Percentiles rank a stretch among this genome's conserved stretches.
These are phyloP conservation scores for Fagus sylvatica DNA, from an alignment of 306 rosid species.

Conservation along the genomic window DNA sequence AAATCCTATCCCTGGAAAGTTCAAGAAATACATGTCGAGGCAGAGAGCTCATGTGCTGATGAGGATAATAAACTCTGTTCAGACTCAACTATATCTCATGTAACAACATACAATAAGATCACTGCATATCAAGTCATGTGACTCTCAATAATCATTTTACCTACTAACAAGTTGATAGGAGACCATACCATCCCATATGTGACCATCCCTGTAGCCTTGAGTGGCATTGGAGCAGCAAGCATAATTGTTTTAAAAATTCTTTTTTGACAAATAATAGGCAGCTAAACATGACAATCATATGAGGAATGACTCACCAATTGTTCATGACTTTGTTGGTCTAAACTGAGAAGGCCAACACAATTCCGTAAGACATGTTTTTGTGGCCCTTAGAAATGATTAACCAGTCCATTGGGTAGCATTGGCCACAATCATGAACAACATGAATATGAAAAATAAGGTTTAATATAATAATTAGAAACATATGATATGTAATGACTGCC, in stretches of 20 bases:
- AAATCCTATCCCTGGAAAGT: background rate
- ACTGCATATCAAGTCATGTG: background rate
- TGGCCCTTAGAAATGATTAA: background rate
- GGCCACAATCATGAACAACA: background rate
- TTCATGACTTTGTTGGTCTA: conserved; percentile 1
- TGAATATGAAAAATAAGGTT: background rate
- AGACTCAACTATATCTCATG: background rate
- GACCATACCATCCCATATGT: background rate
- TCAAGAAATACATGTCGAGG: background rate
- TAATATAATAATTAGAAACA: background rate
- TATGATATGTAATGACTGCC: background rate
- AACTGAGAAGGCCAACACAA: background rate
- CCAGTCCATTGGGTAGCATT: background rate
- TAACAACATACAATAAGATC: background rate
- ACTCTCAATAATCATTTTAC: background rate
- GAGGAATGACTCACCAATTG: background rate
- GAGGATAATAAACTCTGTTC: background rate
- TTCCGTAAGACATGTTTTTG: background rate
- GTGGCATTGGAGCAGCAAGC: conserved; percentile 4
- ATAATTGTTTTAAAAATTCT: background rate
- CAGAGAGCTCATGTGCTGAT: background rate
- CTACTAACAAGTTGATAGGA: background rate
- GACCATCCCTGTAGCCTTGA: conserved; percentile 1
- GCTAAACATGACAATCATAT: conserved; percentile 1
- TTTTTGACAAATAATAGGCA: background rate